phyloP scores from a whole-genome alignment of 768 basidiomycete species.

The Termitomyces sp. region DNA sequence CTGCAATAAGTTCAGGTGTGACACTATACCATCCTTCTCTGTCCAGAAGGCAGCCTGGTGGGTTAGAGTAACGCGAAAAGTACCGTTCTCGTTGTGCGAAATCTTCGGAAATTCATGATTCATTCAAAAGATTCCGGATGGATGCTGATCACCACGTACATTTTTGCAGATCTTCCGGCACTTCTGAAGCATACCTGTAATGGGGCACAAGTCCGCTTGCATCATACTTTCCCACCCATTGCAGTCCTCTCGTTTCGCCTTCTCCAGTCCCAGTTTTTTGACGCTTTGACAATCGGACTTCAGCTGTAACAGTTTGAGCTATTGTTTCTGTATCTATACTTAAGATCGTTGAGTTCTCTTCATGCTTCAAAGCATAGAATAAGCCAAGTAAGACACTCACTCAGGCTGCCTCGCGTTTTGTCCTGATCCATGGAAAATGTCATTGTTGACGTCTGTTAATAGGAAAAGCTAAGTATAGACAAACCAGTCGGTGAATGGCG shows the following conservation, averaged over 20 bases:
- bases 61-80: slow-evolving; percentile 70
- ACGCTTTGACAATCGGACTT: slow-evolving; percentile 29
- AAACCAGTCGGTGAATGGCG: too few species aligned
- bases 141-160: slow-evolving; percentile 46
- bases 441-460: not conserved
- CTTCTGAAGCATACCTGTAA: slow-evolving; percentile 58
- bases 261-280: slow-evolving; percentile 19
- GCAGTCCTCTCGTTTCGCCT: slow-evolving; percentile 15
- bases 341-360: not conserved
- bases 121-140: not conserved
- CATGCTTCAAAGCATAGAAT: slow-evolving; percentile 27
- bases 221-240: slow-evolving; percentile 47
- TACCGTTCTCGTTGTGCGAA: slow-evolving; percentile 79
- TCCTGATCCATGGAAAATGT: slow-evolving; percentile 25
- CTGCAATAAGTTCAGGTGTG: slow-evolving; percentile 89
- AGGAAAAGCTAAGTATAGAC: not conserved
- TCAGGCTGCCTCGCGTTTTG: slow-evolving; percentile 29
- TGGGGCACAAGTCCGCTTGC: slow-evolving; percentile 70
- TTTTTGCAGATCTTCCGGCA: slow-evolving; percentile 77
- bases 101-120: slow-evolving; percentile 43
- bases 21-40: slow-evolving; percentile 98
- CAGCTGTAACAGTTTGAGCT: not conserved
- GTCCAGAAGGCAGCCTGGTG: slow-evolving; percentile 79
- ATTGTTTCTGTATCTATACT: not conserved
- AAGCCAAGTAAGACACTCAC: slow-evolving; percentile 38